Conservation (phyloP, 2,329 filamentous ascomycete species). For the Drechslerella dactyloides region DNA sequence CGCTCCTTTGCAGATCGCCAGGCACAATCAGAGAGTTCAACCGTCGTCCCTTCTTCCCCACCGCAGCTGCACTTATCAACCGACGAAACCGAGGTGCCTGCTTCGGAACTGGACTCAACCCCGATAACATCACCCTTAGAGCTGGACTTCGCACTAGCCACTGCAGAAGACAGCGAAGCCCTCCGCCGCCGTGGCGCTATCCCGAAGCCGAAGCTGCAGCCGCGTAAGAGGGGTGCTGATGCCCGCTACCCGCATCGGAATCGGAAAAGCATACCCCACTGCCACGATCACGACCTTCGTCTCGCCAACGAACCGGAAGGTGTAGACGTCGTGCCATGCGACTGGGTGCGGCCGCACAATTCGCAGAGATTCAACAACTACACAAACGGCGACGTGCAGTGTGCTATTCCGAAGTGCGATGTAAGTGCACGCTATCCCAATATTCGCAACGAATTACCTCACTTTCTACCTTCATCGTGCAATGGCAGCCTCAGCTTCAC, state of each 20-base stretch:
- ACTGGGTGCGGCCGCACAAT: slow-evolving; percentile 39
- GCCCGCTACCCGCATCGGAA: background rate
- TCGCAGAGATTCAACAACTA: slow-evolving; percentile 39
- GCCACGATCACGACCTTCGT: slow-evolving; percentile 35
- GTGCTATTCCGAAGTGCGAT: slow-evolving; percentile 41
- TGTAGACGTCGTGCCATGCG: slow-evolving; percentile 43
- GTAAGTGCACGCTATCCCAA: slow-evolving; percentile 26
- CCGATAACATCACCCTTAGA: background rate
- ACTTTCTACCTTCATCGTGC: background rate
- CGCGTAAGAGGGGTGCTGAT: background rate
- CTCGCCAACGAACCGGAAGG: slow-evolving; percentile 13
- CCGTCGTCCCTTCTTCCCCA: slow-evolving; percentile 8
- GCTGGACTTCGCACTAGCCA: too few relatives aligned
- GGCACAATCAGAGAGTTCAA: background rate
- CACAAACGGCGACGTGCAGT: slow-evolving; percentile 30
- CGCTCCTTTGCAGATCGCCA: slow-evolving; percentile 9
- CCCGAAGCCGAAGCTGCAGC: background rate
- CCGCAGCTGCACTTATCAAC: background rate
- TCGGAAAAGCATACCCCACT: slow-evolving; percentile 15
- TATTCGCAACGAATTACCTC: too few relatives aligned
- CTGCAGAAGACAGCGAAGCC: background rate
- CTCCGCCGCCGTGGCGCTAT: background rate
- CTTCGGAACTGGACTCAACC: background rate
- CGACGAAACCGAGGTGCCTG: background rate
- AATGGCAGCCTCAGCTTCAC: background rate